Evolutionary conservation across 208 protist genomes (phyloP), one percentile per base, ranked within the genome.

Genomic region (Trypanosoma vivax): DNA sequence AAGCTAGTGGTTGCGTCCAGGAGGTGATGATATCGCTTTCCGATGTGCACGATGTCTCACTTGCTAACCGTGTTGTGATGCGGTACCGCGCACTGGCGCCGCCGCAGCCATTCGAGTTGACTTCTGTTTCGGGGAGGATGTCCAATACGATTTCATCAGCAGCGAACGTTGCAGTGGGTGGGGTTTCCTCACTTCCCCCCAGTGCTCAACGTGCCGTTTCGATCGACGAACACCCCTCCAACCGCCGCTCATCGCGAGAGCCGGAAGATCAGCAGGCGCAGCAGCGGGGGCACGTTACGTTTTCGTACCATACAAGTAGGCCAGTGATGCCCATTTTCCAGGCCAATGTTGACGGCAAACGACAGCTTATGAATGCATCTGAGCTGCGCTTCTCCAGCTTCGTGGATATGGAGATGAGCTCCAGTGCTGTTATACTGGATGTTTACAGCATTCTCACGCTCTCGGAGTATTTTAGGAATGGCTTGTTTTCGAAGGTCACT

Each of bases 251-350:
- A 16, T 5, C 5, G n/a, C 24, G 5, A 9, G 18, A 29, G 10
- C 23, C 18, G 5, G 19, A 52, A 0, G 11, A 7, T 11, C 21
- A 10, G 25, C 43, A 35, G 10, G 25, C 30, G 25, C 25, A 49
- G 14, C 35, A 23, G 29, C 25, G 27, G 16, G 55, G 70, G 5
- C 86, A 93, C 45, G 49, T 91, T 3, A 46, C 31, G 35, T 81
- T 94, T 66, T 59, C 76, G 14, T 94, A 83, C 45, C 69, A 77
- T 49, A 83, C 73, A 19, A 76, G 68, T 23, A 63, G 66, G 2
- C 87, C 87, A 16, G 76, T 90, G 39, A 83, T 87, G 74, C 82
- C 87, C 0, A 61, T 90, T 28, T 94, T 90, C 38, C 60, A 55
- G 19, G 48, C 67, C 21, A 55, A 65, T 53, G 56, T 58, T 27